Percentiles rank a stretch among this genome's conserved stretches.
phyloP scores from a whole-genome alignment of 1,139 yeast genomes.

The Blastobotrys indianensis region DNA sequence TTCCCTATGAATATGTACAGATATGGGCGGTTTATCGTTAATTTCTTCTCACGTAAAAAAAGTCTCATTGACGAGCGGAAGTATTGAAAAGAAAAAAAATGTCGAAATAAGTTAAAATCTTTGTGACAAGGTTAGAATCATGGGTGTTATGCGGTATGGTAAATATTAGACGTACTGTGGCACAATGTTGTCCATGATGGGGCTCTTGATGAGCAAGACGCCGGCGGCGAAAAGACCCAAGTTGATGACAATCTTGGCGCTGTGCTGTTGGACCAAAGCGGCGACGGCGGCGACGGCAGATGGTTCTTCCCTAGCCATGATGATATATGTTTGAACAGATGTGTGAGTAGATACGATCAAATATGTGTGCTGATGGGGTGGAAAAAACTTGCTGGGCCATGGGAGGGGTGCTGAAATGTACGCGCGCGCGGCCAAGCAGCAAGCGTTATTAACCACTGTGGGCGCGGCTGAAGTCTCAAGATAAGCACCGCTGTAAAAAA shows the following conservation, averaged over 20 bases:
- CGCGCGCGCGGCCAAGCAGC: not conserved
- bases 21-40: not conserved
- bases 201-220: constrained; percentile 36
- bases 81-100: not conserved
- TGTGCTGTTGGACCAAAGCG: constrained; percentile 19
- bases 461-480: too few species aligned
- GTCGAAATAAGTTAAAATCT: constrained; percentile 1
- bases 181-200: constrained; percentile 37
- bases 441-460: not conserved
- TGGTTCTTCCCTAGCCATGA: constrained; percentile 19
- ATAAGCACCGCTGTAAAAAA: not conserved
- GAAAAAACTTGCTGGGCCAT: not conserved
- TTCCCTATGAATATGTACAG: not conserved
- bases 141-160: not conserved
- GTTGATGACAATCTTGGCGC: constrained; percentile 27
- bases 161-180: constrained; percentile 31
- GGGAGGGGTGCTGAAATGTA: not conserved
- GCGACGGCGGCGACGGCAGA: constrained; percentile 17
- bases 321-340: constrained; percentile 1
- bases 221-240: constrained; percentile 34
- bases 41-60: too few species aligned
- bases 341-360: too few species aligned
- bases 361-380: not conserved
- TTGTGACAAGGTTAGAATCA: not conserved
- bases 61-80: not conserved